Base-by-base conservation (phyloP, 257 asterid genomes). In the Scutellaria minor region DNA sequence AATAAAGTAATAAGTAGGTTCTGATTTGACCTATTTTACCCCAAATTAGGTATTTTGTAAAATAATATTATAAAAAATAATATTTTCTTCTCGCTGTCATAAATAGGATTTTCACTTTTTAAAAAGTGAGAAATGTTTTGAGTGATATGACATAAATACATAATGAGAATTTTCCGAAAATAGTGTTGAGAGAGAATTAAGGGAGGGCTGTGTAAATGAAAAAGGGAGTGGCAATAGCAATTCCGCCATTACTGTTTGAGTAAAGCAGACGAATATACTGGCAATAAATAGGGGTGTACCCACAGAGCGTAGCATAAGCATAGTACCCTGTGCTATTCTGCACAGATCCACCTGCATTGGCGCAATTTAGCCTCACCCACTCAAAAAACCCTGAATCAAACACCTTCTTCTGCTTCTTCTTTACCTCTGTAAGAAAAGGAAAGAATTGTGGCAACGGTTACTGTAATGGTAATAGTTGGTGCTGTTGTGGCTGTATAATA, bases 331-430 rank as follows among this genome's bases (percentile, higher is more conserved):
- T 14, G 82, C 82, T 63, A 78, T 66, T 68, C 61, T 71, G 74
- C 84, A 64, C 81, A 76, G 71, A 74, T 80, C 83, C 83, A 62
- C 67, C 74, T 68, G 75, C 77, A 75, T 65, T 58, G 64, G 65
- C 76, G 58, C 77, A 77, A 69, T 13, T 77, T 73, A 81, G 78
- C 81, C 79, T 59, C 80, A 72, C 71, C 68, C 56, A 37, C 71
- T 27, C 24, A 61, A 46, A 51, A 24, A 57, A 58, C 51, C 80
- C 78, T 55, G 54, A 57, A 54, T 39, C 52, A 54, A 73, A 12
- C 12, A 9, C 12, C 72, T 50, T 41, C 68, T 56, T 46, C 68
- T 56, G n/a, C 65, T 75, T 60, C 72, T 40, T 53, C 54, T 35
- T 44, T 61, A 0, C 3, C 61, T 22, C 14, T 47, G 7, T 42